A percentile compares a stretch with the other conserved stretches of the same genome.
Conservation (phyloP, 352 stramenopile species). For the Plasmopara viticola region DNA sequence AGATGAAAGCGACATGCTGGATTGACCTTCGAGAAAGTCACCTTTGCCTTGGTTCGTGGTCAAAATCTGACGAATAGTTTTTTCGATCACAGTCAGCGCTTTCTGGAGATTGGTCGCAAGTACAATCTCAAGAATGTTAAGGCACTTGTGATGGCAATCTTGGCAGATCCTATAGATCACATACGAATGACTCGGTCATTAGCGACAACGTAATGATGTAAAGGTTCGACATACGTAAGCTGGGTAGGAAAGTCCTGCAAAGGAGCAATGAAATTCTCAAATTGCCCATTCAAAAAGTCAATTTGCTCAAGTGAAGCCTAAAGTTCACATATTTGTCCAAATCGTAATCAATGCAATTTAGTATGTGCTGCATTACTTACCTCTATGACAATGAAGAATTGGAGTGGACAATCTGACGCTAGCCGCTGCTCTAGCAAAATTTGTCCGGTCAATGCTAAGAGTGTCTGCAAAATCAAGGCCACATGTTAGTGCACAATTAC, state of each 20-base stretch:
- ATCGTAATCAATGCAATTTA: neutral
- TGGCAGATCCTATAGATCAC: conserved; percentile 52
- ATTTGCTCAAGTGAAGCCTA: conserved; percentile 56
- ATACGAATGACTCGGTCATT: neutral
- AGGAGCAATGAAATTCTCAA: conserved; percentile 36
- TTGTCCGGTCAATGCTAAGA: conserved; percentile 40
- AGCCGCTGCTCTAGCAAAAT: conserved; percentile 63
- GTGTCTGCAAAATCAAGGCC: conserved; percentile 38
- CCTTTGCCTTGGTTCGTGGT: conserved; percentile 54
- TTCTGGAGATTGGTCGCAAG: conserved; percentile 46
- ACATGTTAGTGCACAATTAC: neutral
- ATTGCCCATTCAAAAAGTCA: conserved; percentile 57
- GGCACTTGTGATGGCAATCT: conserved; percentile 62
- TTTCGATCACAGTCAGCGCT: conserved; percentile 60
- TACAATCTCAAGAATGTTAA: conserved; percentile 53
- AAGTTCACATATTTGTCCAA: neutral
- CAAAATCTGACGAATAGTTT: conserved; percentile 43
- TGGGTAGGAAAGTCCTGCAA: conserved; percentile 56
- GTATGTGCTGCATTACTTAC: conserved; percentile 14
- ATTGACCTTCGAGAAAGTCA: conserved; percentile 70
- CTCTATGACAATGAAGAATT: conserved; percentile 67
- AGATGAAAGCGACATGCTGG: conserved; percentile 65
- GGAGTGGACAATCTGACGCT: conserved; percentile 42
- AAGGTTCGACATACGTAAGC: conserved; percentile 41
- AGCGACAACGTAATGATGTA: neutral